Evolutionary conservation across 768 basidiomycete genomes (phyloP), one percentile per base, ranked within the genome.

Genomic region (Trametes maxima): DNA sequence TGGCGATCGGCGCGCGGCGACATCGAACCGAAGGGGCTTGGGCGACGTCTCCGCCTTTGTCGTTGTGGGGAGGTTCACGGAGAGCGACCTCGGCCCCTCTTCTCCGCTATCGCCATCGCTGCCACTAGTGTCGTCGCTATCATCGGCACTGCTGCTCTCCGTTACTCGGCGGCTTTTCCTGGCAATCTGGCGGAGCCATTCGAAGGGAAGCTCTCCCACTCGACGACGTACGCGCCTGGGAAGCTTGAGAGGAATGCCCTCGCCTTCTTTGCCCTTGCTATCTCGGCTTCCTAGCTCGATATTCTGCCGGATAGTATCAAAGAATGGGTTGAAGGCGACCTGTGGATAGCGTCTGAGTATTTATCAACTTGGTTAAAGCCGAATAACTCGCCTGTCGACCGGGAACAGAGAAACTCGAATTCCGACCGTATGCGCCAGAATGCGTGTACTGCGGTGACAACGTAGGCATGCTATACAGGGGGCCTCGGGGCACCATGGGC

Each of bases 241-340:
- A 16, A 88, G 75, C 47, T 75, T 75, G 54, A 97, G 84, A 14
- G 92, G 86, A 39, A 96, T 95, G 36, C 91, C 88, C 67, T 94
- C 92, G 0, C 87, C 90, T 6, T 56, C 49, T 6, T 80, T 71
- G 2, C 78, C 79, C 24, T 78, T 79, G 2, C 87, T 83, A 25
- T 58, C 57, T 19, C 56, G 44, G 42, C 46, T 57, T 22, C 55
- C 55, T 22, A 97, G 84, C 75, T 97, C 94, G 2, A 86, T 72
- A 67, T 94, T 92, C 75, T 94, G 92, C 40, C 91, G 87, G 67
- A 98, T 91, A 68, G 90, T 89, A 74, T 98, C 95, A 67, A 93
- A 98, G 77, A 98, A 98, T 11, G 96, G 96, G 72, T 96, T 98
- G 66, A 80, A 85, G 5, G 88, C 70, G 37, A 75, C 68, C 69